These are phyloP conservation scores for Coniochaeta sp. DNA, from an alignment of 2,329 filamentous ascomycete genomes.

Conservation along the genomic window DNA sequence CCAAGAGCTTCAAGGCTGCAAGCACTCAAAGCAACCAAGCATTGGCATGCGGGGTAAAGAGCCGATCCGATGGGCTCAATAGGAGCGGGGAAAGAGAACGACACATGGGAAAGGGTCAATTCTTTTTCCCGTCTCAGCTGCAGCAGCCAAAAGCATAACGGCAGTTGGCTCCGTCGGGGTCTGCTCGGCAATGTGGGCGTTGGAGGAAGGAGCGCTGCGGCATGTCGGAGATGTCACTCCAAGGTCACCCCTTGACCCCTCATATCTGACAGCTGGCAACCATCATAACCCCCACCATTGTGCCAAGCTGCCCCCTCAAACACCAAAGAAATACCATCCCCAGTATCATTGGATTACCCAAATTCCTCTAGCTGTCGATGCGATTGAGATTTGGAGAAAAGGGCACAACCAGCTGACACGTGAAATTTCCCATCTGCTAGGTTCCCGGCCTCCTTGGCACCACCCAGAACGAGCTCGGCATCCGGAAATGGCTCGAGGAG, in stretches of 20 bases:
- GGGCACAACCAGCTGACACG: background rate
- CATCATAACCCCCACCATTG: background rate
- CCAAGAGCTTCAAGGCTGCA: background rate
- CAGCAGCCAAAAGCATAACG: background rate
- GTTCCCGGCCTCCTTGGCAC: slow-evolving; percentile 83
- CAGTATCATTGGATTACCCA: too few relatives aligned
- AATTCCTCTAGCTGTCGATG: background rate
- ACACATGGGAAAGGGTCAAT: background rate
- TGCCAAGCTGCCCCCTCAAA: background rate
- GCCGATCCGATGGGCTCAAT: background rate
- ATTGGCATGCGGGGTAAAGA: slow-evolving; percentile 1
- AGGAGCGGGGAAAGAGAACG: background rate
- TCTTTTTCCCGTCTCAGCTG: background rate
- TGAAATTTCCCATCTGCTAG: slow-evolving; percentile 25
- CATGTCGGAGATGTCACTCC: background rate
- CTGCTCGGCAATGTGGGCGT: background rate
- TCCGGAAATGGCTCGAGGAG: slow-evolving; percentile 96
- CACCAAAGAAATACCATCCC: too few relatives aligned
- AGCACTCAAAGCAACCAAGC: background rate
- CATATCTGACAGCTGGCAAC: background rate
- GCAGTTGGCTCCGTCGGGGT: slow-evolving; percentile 1
- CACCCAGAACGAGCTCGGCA: slow-evolving; percentile 95
- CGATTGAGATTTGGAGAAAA: background rate
- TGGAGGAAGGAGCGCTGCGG: too few relatives aligned
- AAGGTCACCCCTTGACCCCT: background rate